A percentile compares a stretch with the other conserved stretches of the same genome.
Conservation (phyloP, 164 flowering plant species). For the Brasenia schreberi region DNA sequence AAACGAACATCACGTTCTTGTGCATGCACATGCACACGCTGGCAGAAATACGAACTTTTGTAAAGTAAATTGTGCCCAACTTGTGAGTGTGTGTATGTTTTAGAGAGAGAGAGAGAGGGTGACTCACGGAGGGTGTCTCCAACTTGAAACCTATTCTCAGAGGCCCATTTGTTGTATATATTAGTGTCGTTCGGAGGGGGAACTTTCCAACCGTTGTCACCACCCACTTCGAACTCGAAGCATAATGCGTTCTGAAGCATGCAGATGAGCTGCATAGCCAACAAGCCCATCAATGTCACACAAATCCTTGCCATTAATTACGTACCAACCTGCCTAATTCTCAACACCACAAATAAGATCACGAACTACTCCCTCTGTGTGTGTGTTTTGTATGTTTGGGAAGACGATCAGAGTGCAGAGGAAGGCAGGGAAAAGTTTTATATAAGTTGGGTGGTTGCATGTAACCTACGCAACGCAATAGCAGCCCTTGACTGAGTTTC, state of each 20-base stretch:
- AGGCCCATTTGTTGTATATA: constrained; percentile 53
- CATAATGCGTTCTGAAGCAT: not conserved
- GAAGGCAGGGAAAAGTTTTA: not conserved
- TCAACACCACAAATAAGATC: not conserved
- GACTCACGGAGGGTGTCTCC: constrained; percentile 45
- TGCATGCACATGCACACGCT: not conserved
- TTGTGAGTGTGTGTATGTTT: not conserved
- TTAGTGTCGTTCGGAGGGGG: constrained; percentile 27
- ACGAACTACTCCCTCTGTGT: not conserved
- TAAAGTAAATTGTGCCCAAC: no score
- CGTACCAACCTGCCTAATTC: not conserved
- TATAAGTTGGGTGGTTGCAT: not conserved
- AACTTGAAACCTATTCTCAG: constrained; percentile 35
- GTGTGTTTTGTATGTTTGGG: not conserved
- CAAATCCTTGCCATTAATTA: not conserved
- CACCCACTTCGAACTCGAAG: constrained; percentile 32
- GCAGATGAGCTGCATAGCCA: not conserved
- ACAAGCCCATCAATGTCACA: not conserved
- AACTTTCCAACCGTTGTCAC: constrained; percentile 31
- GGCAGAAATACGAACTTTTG: not conserved
- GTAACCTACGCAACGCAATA: not conserved
- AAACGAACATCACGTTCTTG: not conserved
- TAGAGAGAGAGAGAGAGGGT: not conserved
- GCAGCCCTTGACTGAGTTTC: not conserved
- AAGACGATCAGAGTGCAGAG: not conserved